These are phyloP conservation scores for Mollisiaceae sp. DNA, from an alignment of 2,329 filamentous ascomycete species.

Conservation along the genomic window DNA sequence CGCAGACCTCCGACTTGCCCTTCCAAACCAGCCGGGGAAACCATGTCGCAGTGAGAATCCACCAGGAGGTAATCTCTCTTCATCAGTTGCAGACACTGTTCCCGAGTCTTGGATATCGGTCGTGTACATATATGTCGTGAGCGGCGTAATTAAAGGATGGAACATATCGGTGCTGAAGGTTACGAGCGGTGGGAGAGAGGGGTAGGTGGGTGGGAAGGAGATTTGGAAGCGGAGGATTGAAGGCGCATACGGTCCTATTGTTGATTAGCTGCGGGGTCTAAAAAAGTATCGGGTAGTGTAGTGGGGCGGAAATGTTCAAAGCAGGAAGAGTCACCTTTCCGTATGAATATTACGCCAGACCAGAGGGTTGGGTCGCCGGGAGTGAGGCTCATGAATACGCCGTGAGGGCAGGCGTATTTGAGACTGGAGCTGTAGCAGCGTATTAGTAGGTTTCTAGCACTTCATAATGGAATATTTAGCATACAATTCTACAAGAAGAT, in stretches of 20 bases:
- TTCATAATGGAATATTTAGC: neutral
- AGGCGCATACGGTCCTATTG: constrained; percentile 81
- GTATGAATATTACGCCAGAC: constrained; percentile 91
- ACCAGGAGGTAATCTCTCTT: constrained; percentile 82
- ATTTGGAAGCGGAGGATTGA: constrained; percentile 90
- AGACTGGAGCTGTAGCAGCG: constrained; percentile 69
- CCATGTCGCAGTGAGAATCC: constrained; percentile 90
- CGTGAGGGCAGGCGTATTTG: constrained; percentile 81
- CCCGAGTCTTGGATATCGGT: constrained; percentile 76
- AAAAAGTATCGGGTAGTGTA: neutral
- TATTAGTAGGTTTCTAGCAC: constrained; percentile 21
- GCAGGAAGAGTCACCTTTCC: constrained; percentile 66
- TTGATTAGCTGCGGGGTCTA: neutral
- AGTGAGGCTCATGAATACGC: constrained; percentile 84
- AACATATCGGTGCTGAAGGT: constrained; percentile 94
- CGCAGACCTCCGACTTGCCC: constrained; percentile 51
- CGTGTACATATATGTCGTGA: constrained; percentile 94
- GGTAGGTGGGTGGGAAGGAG: constrained; percentile 82
- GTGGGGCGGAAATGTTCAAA: neutral
- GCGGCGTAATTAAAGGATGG: constrained; percentile 87
- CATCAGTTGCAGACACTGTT: constrained; percentile 82
- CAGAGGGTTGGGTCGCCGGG: constrained; percentile 82
- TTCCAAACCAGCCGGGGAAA: constrained; percentile 88
- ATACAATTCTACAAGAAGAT: constrained; percentile 43
- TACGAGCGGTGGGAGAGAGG: constrained; percentile 78